Conservation (phyloP, 1,139 yeast genomes). For the Sugiyamaella japonica region DNA sequence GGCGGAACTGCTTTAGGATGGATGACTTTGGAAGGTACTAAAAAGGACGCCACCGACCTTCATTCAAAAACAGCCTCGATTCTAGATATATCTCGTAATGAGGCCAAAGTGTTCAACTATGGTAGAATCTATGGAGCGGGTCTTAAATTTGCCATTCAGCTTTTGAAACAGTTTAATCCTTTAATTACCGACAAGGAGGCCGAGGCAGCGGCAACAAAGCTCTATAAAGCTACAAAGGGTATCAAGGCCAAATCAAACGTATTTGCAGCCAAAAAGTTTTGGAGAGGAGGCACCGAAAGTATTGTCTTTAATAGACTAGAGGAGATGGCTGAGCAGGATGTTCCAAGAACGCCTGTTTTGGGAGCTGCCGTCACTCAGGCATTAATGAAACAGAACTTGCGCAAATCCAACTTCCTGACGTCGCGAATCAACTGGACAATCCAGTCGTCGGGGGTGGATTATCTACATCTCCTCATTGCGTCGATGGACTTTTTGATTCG, state of each 20-base stretch:
- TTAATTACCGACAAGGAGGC: slow-evolving; percentile 68
- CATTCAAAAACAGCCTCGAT: slow-evolving; percentile 94
- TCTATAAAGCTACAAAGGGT: slow-evolving; percentile 88
- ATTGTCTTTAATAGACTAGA: slow-evolving; percentile 87
- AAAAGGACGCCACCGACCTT: slow-evolving; percentile 84
- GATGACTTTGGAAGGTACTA: slow-evolving; percentile 98
- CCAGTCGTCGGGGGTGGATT: slow-evolving; percentile 97
- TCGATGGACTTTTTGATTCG: slow-evolving; percentile 83
- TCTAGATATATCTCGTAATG: slow-evolving; percentile 83
- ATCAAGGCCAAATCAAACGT: slow-evolving; percentile 43
- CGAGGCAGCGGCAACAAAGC: slow-evolving; percentile 57
- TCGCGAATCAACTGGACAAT: slow-evolving; percentile 97
- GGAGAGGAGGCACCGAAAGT: slow-evolving; percentile 95
- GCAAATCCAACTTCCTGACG: slow-evolving; percentile 69
- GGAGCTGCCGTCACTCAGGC: slow-evolving; percentile 96
- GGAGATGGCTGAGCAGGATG: slow-evolving; percentile 77
- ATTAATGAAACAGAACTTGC: slow-evolving; percentile 62
- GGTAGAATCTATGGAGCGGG: slow-evolving; percentile 99
- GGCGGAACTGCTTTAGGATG: slow-evolving; percentile 98
- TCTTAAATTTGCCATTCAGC: slow-evolving; percentile 76
- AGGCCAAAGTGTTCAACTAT: slow-evolving; percentile 93
- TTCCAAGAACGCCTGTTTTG: slow-evolving; percentile 85
- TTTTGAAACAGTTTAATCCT: slow-evolving; percentile 81
- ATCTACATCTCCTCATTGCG: slow-evolving; percentile 77
- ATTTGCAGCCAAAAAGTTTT: slow-evolving; percentile 46